phyloP scores from a whole-genome alignment of 2,329 filamentous ascomycete species.

The Aspergillus thermomutatus region DNA sequence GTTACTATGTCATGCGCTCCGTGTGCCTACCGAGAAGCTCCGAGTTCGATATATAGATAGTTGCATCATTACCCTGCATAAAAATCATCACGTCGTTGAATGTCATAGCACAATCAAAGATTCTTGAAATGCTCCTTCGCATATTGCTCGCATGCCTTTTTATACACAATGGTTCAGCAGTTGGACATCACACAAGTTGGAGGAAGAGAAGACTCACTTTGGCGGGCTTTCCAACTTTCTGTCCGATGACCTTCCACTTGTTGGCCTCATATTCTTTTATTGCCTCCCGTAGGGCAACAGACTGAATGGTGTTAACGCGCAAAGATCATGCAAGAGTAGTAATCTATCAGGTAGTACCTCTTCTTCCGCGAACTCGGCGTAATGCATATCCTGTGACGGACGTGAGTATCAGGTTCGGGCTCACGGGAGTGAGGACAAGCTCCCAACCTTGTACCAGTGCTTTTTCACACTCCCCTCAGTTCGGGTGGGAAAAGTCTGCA shows the following conservation, averaged over 20 bases:
- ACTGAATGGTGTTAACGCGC: conserved; percentile 26
- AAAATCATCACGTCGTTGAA: conserved; percentile 34
- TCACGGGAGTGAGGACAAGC: conserved; percentile 1
- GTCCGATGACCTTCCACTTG: conserved; percentile 97
- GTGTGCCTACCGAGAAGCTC: background rate
- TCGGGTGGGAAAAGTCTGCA: conserved; percentile 80
- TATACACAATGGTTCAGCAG: conserved; percentile 15
- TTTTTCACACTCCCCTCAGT: conserved; percentile 99
- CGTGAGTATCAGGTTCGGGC: conserved; percentile 6
- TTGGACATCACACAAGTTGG: conserved; percentile 13
- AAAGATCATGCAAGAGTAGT: background rate
- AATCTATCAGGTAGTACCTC: conserved; percentile 48
- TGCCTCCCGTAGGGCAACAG: conserved; percentile 67
- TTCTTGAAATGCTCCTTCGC: conserved; percentile 85
- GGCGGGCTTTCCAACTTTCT: conserved; percentile 95
- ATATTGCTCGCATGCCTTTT: conserved; percentile 81
- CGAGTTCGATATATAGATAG: conserved; percentile 9
- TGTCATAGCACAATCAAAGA: conserved; percentile 28
- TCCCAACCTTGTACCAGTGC: conserved; percentile 92
- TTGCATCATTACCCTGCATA: conserved; percentile 14
- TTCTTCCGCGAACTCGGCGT: conserved; percentile 96
- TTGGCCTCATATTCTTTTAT: conserved; percentile 99
- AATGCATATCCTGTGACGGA: conserved; percentile 84
- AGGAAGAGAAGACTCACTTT: conserved; percentile 58
- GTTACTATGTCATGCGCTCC: background rate